phyloP scores from a whole-genome alignment of 257 asterid genomes.

The Scutellaria minor region DNA sequence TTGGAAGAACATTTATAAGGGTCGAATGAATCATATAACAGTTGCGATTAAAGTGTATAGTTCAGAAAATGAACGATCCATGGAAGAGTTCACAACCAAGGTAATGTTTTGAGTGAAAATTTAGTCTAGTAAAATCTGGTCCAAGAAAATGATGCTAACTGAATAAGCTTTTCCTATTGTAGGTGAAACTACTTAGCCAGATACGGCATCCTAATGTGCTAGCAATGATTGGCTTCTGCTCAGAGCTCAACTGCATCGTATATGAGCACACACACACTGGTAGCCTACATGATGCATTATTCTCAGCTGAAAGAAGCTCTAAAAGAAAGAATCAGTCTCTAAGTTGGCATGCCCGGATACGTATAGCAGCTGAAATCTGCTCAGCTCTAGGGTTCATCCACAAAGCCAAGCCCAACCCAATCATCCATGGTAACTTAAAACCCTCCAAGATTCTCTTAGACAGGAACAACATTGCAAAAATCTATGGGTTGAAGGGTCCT shows the following conservation, averaged over 20 bases:
- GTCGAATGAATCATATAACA: conserved; percentile 45
- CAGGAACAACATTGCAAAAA: conserved; percentile 49
- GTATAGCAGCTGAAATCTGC: conserved; percentile 64
- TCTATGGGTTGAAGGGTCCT: conserved; percentile 41
- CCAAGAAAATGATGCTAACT: conserved; percentile 7
- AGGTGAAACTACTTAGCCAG: conserved; percentile 58
- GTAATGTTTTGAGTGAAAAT: conserved; percentile 35
- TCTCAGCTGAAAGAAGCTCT: conserved; percentile 43
- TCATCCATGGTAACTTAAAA: conserved; percentile 62
- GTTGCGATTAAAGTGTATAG: conserved; percentile 57
- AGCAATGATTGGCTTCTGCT: conserved; percentile 66
- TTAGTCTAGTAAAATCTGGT: neutral
- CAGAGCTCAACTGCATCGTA: conserved; percentile 59
- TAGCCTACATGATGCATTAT: conserved; percentile 58
- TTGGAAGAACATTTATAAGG: conserved; percentile 56
- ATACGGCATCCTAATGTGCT: conserved; percentile 64
- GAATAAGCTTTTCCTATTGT: conserved; percentile 30
- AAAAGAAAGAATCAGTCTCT: conserved; percentile 42
- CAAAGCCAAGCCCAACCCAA: conserved; percentile 56
- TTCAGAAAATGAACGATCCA: conserved; percentile 34
- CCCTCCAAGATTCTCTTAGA: conserved; percentile 70
- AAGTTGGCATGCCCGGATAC: conserved; percentile 59
- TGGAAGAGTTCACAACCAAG: conserved; percentile 48
- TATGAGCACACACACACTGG: conserved; percentile 67
- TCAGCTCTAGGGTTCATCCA: conserved; percentile 67